Base-by-base conservation (phyloP, 176 grass and related monocot genomes). In the Calamus simplicifolius region DNA sequence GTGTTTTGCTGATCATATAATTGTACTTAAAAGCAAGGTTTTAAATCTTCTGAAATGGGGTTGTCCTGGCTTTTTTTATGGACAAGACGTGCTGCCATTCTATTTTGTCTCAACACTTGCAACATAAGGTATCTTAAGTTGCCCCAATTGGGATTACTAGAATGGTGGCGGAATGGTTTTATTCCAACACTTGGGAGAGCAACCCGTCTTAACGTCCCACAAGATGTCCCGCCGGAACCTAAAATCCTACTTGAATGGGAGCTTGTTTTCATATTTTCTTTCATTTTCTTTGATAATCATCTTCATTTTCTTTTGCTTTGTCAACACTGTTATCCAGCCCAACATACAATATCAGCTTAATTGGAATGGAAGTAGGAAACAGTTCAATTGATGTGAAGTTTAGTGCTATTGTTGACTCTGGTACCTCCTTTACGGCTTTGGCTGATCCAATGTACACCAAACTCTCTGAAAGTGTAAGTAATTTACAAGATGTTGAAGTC, bases 351-450 rank as follows among this genome's bases (percentile, higher is more conserved):
- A 89, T 98, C 17, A 98, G 73, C 50, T 68, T 92, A 28, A 86
- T 69, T 29, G 81, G 70, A 56, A 18, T 75, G 27, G 49, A 1
- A 43, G 81, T 89, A 7, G 84, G 81, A 23, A 69, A 57, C 77
- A 73, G 66, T 75, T 74, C 70, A 0, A 67, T 69, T 3, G 29
- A 16, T 23, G 27, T 72, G 49, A 55, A 59, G 4, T 98, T 98
- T 50, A 66, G 61, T 60, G 78, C 58, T 48, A 57, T 98, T 68
- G 84, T 98, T 29, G 94, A 98, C 59, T 92, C 94, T 6, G 87
- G 94, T 56, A 98, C 94, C 50, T 92, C 88, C n/a, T 98, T 86
- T 73, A 79, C 94, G 12, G 59, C 73, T 62, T 69, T 98, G 21
- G 66, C 79, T 4, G 79, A 98, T 81, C 94, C 94, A 29, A 81